Base-by-base conservation (phyloP, 495 filamentous ascomycete genomes). In the Aspergillus egyptiacus region DNA sequence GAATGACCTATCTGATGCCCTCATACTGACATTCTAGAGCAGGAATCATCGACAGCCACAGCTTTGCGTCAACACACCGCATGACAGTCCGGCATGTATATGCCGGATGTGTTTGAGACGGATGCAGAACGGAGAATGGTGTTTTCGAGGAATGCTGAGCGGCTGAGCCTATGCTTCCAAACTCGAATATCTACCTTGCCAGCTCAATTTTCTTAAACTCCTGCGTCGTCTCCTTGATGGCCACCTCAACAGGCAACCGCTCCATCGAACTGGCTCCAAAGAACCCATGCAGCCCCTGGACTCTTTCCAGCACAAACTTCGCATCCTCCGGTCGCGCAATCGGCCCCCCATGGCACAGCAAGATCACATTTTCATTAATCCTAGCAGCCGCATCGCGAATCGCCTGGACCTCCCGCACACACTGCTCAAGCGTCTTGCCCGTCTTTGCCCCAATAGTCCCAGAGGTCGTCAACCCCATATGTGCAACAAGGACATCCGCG, bases 221-320 rank as follows among this genome's bases (percentile, higher is more conserved):
- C 60, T 62, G 74, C 49, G 79, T 81, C 50, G 79, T 80, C 20
- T 80, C 66, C 51, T 76, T 73, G 45, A 86, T 81, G 1, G 82
- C 84, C 50, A 69, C 62, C 65, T 87, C 84, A 22, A 86, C 83
- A 11, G 83, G 84, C 55, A 86, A 66, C 28, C 82, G 68, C 68
- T 86, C 83, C 77, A 87, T 82, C 51, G 77, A 82, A 50, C 81
- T 84, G 20, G 83, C 83, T 0, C 83, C 83, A 63, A 78, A 86
- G 54, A 87, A 86, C 2, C 82, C 82, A 66, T 86, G 82, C 17
- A 86, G 68, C 1, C 82, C 82, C 30, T 68, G 70, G 8, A 75
- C 80, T 53, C 75, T 61, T 34, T 65, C 64, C 1, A 87, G 59
- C 22, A 87, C 76, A 62, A 76, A 84, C 58, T 73, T 63, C 0